Evolutionary conservation across 164 flowering plant species (phyloP), one percentile per base, ranked within the genome.

Genomic region (Chimonanthus praecox): DNA sequence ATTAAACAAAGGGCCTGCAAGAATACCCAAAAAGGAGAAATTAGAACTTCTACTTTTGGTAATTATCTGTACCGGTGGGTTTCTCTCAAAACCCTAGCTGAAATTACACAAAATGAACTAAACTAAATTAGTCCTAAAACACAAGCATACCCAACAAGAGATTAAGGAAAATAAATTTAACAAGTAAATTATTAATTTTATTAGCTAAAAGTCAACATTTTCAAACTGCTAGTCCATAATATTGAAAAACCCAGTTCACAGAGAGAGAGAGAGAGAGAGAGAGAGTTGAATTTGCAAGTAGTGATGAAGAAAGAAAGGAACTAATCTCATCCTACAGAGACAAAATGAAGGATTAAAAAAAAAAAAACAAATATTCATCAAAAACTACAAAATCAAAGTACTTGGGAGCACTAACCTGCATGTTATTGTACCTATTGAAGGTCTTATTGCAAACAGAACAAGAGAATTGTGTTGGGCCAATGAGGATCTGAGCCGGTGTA

Each of bases 381-480:
- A 21, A 20, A 18, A 21, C 64, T 51, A 5, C 33, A 47, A 13
- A 7, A n/a, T 54, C 60, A 10, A 54, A 11, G 5, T 54, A 62
- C 45, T 46, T 2, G 64, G 68, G 60, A 47, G 8, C 15, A 80
- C 85, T 75, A 2, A 93, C 98, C 93, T 93, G 98, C 98, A 93
- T 91, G 87, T 93, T 93, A 78, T 91, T 93, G 85, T 91, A 93
- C 78, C 98, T 84, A 84, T 90, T 93, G 91, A 93, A 93, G 81
- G 92, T 85, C 84, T 93, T 93, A 86, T 81, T 83, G 80, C 98
- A 93, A 6, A 93, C 87, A 71, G 92, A 73, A 70, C 98, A 93
- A 70, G 92, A 82, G 84, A 91, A 93, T 71, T 88, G 97, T 80
- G 90, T 89, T 5, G 97, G 91, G 0, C 98, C 98, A 47, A 90